Evolutionary conservation across 495 filamentous ascomycete species (phyloP).

Genomic region (Penicillium diatomitis): DNA sequence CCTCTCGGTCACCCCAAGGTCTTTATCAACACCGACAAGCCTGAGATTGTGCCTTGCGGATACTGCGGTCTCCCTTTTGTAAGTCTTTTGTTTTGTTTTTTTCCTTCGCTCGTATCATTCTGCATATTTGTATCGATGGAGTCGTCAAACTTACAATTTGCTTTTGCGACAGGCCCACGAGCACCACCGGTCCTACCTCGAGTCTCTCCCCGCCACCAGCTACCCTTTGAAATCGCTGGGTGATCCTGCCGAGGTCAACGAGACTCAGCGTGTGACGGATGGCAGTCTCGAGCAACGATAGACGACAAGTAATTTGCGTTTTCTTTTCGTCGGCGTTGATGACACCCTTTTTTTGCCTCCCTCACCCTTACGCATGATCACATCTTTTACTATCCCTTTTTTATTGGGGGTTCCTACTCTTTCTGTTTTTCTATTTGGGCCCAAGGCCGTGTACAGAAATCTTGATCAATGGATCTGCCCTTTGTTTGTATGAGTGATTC

Average conservation of each 20-base stretch:
- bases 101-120: not conserved
- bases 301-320: constrained; percentile 17
- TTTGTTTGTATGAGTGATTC: not conserved
- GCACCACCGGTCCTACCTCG: constrained; percentile 69
- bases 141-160: no score
- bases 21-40: constrained; percentile 97
- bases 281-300: constrained; percentile 46
- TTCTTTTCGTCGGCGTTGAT: constrained; percentile 38
- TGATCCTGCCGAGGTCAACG: constrained; percentile 43
- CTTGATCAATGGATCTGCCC: constrained; percentile 23
- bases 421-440: constrained; percentile 22
- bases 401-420: not conserved
- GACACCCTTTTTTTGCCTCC: constrained; percentile 6
- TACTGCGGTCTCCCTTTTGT: constrained; percentile 97
- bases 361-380: no score
- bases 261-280: constrained; percentile 44
- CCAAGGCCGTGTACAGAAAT: constrained; percentile 27
- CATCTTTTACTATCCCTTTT: no score
- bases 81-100: constrained; percentile 28
- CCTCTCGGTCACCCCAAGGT: constrained; percentile 84
- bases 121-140: not conserved
- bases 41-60: constrained; percentile 77
- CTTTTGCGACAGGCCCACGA: constrained; percentile 60
- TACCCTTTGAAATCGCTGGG: constrained; percentile 59
- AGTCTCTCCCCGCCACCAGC: constrained; percentile 66